Evolutionary conservation across 2,329 filamentous ascomycete species (phyloP).

Genomic region (Cordyceps cateniannulata): DNA sequence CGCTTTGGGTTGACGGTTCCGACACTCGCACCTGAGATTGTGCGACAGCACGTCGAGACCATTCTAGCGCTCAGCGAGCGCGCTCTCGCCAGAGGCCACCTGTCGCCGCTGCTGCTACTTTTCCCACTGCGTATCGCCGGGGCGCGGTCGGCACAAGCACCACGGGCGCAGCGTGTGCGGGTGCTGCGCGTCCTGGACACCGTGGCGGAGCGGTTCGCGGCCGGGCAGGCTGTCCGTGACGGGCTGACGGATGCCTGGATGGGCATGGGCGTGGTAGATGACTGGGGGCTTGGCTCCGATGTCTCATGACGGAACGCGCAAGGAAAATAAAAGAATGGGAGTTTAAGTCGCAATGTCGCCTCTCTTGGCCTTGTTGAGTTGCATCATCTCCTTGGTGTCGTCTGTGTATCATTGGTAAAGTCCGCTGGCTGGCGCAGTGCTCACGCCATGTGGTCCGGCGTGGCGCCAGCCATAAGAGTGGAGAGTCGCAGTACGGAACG

Average conservation of each 20-base stretch:
- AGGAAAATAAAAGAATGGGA: not conserved
- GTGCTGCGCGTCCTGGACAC: conserved; percentile 18
- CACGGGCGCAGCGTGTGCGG: conserved; percentile 17
- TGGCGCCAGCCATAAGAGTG: not conserved
- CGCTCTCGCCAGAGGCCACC: conserved; percentile 17
- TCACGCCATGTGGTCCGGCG: not conserved
- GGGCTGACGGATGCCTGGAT: conserved; percentile 3
- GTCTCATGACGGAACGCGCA: not conserved
- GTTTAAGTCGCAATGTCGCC: no score
- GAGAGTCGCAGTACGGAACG: not conserved
- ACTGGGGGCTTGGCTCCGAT: not conserved
- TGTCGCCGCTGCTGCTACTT: conserved; percentile 27
- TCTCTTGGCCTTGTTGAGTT: no score
- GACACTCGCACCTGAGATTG: conserved; percentile 16
- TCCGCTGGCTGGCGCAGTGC: not conserved
- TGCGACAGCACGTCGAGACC: conserved; percentile 18
- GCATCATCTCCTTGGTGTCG: no score
- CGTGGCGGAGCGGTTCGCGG: conserved; percentile 20
- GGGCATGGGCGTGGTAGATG: not conserved
- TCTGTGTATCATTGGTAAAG: not conserved
- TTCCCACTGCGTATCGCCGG: conserved; percentile 30
- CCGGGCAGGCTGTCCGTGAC: conserved; percentile 17
- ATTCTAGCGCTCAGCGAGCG: conserved; percentile 20
- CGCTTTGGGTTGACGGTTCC: conserved; percentile 18
- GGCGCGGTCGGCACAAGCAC: conserved; percentile 19